phyloP scores from a whole-genome alignment of 345 rosid species.

The Melastoma malabathricum region DNA sequence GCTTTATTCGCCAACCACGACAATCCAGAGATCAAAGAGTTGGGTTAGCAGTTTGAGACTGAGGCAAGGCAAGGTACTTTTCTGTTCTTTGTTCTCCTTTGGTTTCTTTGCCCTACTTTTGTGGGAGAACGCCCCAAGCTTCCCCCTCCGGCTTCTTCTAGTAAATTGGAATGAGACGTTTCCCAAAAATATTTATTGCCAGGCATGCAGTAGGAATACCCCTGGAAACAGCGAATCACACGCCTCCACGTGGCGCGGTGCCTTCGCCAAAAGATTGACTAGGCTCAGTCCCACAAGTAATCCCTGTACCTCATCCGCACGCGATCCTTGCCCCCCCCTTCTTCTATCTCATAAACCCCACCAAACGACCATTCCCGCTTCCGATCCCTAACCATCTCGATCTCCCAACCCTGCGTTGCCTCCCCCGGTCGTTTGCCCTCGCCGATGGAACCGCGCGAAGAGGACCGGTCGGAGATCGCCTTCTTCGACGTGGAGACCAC shows the following conservation, averaged over 20 bases:
- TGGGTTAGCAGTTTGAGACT: too few relatives aligned
- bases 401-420: background rate
- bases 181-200: too few relatives aligned
- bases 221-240: background rate
- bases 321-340: constrained; percentile 1
- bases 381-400: background rate
- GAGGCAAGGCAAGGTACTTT: too few relatives aligned
- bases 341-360: background rate
- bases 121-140: too few relatives aligned
- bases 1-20: too few relatives aligned
- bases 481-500: constrained; percentile 94
- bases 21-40: too few relatives aligned
- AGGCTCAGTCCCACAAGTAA: constrained; percentile 3
- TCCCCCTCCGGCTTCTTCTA: too few relatives aligned
- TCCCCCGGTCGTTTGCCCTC: background rate
- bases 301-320: constrained; percentile 1
- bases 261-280: background rate
- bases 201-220: too few relatives aligned
- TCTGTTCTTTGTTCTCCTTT: too few relatives aligned
- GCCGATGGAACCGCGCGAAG: constrained; percentile 19
- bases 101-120: too few relatives aligned
- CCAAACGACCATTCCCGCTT: background rate
- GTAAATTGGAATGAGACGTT: too few relatives aligned
- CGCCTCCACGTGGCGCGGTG: constrained; percentile 3
- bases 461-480: constrained; percentile 49